Base-by-base conservation (phyloP, 768 basidiomycete species). In the Tephrocybe rancida region DNA sequence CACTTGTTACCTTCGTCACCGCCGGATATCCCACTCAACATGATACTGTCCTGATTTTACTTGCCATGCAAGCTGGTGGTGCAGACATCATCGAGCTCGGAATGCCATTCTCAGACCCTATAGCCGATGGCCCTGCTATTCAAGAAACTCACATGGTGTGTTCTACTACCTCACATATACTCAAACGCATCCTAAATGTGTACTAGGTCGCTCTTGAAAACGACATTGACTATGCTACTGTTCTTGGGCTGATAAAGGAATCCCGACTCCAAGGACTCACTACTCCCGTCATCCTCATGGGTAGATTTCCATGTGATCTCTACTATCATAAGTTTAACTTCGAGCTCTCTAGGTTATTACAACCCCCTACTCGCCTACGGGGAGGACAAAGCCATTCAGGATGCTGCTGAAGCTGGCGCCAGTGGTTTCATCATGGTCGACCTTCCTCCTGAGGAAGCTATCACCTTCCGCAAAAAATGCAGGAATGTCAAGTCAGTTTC, bases 341-440 rank as follows among this genome's bases (percentile, higher is more conserved):
- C 29, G n/a, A n/a, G n/a, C 26, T 25, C 4, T 11, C 34, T 59
- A 98, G 96, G 96, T 29, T 99, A 99, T 74, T 98, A 97, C 72
- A 99, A 99, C 67, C 96, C 97, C 11, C 70, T 98, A 30, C 79
- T 98, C 38, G 92, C 95, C 0, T 96, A 98, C 62, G 95, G 95
- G 2, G 97, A 99, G 72, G 92, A 96, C 56, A 90, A 85, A 67
- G 90, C 96, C 4, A 94, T 98, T 22, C 83, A 86, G 48, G 95
- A 97, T 67, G 95, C 95, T 2, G 79, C 74, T 42, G 86, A 87
- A 52, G 94, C 93, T 16, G 96, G 96, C 14, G 97, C 93, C 0
- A 98, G 96, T 68, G 97, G 97, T 1, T 99, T 95, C 67, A 95
- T 98, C 61, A 85, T 99, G 73, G 95, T 98, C 22, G 97, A 99